Base-by-base conservation (phyloP, 1,284 basidiomycete genomes). In the Golubevia sp. region DNA sequence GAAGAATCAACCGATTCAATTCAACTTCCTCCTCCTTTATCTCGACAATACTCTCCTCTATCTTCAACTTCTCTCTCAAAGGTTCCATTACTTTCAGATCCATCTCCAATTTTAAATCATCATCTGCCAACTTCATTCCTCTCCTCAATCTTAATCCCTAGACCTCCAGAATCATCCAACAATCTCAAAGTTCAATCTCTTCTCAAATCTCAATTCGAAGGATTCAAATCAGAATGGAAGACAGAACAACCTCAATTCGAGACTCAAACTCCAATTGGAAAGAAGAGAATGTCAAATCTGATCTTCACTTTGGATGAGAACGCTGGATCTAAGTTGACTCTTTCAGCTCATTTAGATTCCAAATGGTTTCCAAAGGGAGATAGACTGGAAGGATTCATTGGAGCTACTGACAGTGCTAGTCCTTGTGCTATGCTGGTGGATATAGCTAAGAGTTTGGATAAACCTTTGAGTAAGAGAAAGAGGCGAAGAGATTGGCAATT, bases 351-450 rank as follows among this genome's bases (percentile, higher is more conserved):
- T 83, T 94, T 92, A 76, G 97, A 99, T 84, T 94, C 91, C 84
- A 99, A 99, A 85, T 97, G 89, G 85, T 96, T 92, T 74, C 90
- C 91, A 74, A 90, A 92, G 86, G 91, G 51, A 7, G 55, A 62
- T 2, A 50, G 61, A 8, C 60, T 91, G 77, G 64, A 86, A 93
- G 92, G 50, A 0, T 99, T 99, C 82, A 86, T 99, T 72, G 97
- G 97, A 25, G 97, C 97, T 7, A 99, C 94, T 3, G 97, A 99
- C 84, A 97, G 94, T 5, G 97, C 97, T 0, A 94, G 93, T 24
- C 91, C 97, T 1, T 97, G 95, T 74, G 94, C 94, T 1, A 90
- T 98, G 85, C 70, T 83, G 49, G 70, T 78, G 0, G 81, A 83
- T 62, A 50, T 71, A 1, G 81, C 77, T 2, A 61, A 72, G 3